Percentiles rank a stretch among this genome's conserved stretches.
Conservation (phyloP, 2,329 filamentous ascomycete genomes). For the Westerdykella ornata region DNA sequence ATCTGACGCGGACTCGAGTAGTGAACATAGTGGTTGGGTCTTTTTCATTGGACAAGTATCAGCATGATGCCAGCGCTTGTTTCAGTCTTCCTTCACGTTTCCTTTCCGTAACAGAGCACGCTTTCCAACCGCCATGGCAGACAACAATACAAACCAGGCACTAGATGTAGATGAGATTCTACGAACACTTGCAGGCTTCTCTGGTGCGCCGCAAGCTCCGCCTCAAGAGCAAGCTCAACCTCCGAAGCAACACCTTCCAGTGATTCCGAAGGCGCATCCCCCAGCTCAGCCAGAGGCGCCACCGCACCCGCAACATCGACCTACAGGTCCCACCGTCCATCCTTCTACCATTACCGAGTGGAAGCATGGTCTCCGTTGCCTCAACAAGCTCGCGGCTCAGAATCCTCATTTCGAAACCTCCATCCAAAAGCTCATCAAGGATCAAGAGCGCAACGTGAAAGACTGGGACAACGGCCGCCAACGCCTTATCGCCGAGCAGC, state of each 20-base stretch:
- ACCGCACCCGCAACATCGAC: slow-evolving; percentile 10
- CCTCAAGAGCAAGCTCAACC: slow-evolving; percentile 5
- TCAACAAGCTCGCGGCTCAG: slow-evolving; percentile 43
- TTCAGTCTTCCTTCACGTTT: neutral
- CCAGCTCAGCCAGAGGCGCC: neutral
- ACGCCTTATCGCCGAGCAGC: slow-evolving; percentile 48
- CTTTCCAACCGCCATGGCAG: slow-evolving; percentile 23
- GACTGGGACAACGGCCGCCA: slow-evolving; percentile 53
- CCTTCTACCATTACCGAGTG: slow-evolving; percentile 45
- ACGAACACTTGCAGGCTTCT: slow-evolving; percentile 28
- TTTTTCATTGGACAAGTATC: neutral
- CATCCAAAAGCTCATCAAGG: slow-evolving; percentile 50
- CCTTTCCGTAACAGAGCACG: neutral
- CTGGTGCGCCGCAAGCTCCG: slow-evolving; percentile 13
- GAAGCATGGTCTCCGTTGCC: slow-evolving; percentile 42
- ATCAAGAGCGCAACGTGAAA: slow-evolving; percentile 57
- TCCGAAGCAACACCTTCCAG: slow-evolving; percentile 3
- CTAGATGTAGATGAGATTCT: slow-evolving; percentile 33
- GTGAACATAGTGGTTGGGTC: too few species aligned
- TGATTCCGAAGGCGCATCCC: slow-evolving; percentile 1
- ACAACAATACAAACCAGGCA: slow-evolving; percentile 14
- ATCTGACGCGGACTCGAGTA: too few species aligned
- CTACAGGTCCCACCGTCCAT: slow-evolving; percentile 33
- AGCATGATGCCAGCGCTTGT: neutral
- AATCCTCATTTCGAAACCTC: slow-evolving; percentile 38